Evolutionary conservation across 805 yeast species (phyloP), one percentile per base, ranked within the genome.

Genomic region (Diddensiella caesifluorescens): DNA sequence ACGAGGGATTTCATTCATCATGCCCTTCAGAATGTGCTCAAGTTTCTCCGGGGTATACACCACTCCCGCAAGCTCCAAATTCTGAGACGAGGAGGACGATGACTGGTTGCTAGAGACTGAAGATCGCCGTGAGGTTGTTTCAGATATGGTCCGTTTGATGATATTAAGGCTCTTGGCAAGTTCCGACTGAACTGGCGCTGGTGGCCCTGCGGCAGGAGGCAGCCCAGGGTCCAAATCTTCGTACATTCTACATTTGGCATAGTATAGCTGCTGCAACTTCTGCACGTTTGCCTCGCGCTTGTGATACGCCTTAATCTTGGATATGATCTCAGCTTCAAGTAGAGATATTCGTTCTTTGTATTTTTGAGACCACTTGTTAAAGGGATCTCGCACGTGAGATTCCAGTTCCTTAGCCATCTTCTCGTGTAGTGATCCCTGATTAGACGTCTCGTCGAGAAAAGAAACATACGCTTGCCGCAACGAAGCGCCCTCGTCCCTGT

Each of bases 331-430:
- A 42, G 70, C 65, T 45, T 79, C 79, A 21, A 80, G 72, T 47
- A 71, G 74, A 27, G 69, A 72, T 1, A 85, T 70, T 33, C 90
- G 63, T 46, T 71, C 72, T 44, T 71, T 73, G 61, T 86, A 94
- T 38, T 79, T 84, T 18, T 63, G 62, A 40, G 83, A 70, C 90
- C 92, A 86, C 51, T 70, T 70, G 6, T 73, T 59, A 49, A 86
- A 82, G 0, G 94, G 95, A 6, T 69, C 70, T 40, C 81, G 62
- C 0, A 85, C 85, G 45, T 71, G 59, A 2, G 61, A 50, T 45
- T 73, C 74, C 39, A 85, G 75, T 42, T 73, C 74, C 2, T 70
- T 61, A 1, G 89, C 84, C 16, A 83, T 71, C 28, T 69, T 67
- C 35, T 74, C 51, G 54, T 80, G 87, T 13, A 65, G 61, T 27